phyloP scores from a whole-genome alignment of 306 rosid genomes.

The Datisca glomerata region DNA sequence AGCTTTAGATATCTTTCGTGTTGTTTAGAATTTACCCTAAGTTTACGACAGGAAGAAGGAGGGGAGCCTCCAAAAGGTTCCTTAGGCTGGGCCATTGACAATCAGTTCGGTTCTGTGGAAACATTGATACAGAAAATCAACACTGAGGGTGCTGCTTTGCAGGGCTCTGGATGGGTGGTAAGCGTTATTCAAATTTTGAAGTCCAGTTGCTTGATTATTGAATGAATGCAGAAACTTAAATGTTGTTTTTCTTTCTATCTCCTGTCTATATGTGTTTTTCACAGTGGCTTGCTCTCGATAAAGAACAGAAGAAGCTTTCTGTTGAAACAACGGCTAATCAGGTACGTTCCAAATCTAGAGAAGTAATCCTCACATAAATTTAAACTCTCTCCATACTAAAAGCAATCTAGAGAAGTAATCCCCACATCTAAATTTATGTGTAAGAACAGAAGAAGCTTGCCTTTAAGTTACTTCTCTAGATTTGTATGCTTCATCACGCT shows the following conservation, averaged over 20 bases:
- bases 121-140: slow-evolving; percentile 40
- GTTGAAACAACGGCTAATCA: slow-evolving; percentile 25
- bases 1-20: no score
- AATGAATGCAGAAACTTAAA: not conserved
- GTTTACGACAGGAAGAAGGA: slow-evolving; percentile 61
- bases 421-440: not conserved
- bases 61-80: slow-evolving; percentile 57
- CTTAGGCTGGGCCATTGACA: slow-evolving; percentile 74
- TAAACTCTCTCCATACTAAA: not conserved
- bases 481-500: no score
- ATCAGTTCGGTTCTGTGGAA: slow-evolving; percentile 53
- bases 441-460: no score
- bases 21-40: not conserved
- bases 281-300: slow-evolving; percentile 32
- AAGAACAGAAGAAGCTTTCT: slow-evolving; percentile 21
- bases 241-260: not conserved
- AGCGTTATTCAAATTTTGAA: no score
- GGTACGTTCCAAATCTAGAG: no score
- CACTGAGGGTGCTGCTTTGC: slow-evolving; percentile 70
- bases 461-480: no score
- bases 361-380: no score
- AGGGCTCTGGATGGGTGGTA: slow-evolving; percentile 98
- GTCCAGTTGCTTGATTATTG: no score
- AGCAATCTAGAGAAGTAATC: not conserved
- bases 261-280: slow-evolving; percentile 2